Evolutionary conservation across 1,284 basidiomycete species (phyloP).

Genomic region (Trichosporon ovoides): DNA sequence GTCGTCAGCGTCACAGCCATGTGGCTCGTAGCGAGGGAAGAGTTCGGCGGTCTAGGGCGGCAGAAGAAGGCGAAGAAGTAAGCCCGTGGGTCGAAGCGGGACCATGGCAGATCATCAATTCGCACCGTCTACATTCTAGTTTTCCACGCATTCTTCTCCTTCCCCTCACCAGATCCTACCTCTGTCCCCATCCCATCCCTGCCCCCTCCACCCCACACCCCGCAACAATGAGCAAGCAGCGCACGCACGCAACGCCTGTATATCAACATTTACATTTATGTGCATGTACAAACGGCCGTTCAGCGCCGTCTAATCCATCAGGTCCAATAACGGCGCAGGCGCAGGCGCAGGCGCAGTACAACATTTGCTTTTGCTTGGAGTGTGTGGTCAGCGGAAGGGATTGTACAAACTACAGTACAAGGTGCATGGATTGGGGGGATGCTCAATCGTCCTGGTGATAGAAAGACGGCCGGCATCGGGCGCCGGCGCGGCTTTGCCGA

Average conservation of each 20-base stretch:
- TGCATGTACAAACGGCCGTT: background rate
- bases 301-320: background rate
- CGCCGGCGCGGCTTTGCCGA: background rate
- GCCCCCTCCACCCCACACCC: background rate
- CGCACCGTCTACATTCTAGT: background rate
- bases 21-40: conserved; percentile 88
- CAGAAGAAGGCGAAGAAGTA: conserved; percentile 50
- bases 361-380: too few species aligned
- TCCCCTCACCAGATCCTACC: background rate
- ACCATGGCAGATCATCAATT: too few species aligned
- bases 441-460: background rate
- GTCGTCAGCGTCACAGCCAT: conserved; percentile 79
- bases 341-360: too few species aligned
- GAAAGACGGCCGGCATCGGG: background rate
- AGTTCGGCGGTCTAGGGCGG: conserved; percentile 80
- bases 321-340: too few species aligned
- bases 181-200: background rate
- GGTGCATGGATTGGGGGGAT: too few species aligned
- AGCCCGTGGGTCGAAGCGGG: background rate
- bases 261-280: conserved; percentile 3
- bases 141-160: background rate
- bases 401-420: too few species aligned
- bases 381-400: too few species aligned
- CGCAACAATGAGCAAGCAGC: background rate
- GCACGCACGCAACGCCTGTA: conserved; percentile 3